Percentiles rank a stretch among this genome's conserved stretches.
Conservation (phyloP, 768 basidiomycete genomes). For the Serendipita indica region DNA sequence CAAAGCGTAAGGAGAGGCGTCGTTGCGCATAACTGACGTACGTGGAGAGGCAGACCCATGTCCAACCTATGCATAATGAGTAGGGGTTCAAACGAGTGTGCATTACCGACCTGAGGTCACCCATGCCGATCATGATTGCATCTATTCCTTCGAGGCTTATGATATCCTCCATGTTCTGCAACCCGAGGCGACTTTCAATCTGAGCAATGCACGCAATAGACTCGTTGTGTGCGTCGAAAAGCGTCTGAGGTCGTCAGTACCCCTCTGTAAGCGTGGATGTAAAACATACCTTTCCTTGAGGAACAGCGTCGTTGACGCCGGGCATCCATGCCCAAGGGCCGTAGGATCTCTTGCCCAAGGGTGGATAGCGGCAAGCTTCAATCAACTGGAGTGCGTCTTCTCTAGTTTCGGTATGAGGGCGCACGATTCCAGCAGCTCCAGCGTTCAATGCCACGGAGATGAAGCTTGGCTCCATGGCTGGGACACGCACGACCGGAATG, state of each 20-base stretch:
- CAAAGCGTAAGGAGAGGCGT: too few relatives aligned
- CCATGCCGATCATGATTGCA: neutral
- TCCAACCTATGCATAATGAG: neutral
- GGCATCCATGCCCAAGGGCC: neutral
- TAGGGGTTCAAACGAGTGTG: too few relatives aligned
- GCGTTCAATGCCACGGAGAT: neutral
- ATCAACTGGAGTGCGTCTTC: neutral
- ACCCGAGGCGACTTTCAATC: neutral
- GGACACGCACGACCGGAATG: neutral
- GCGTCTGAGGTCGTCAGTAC: too few relatives aligned
- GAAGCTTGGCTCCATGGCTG: neutral
- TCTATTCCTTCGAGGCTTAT: neutral
- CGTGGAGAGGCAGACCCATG: too few relatives aligned
- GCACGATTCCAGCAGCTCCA: neutral
- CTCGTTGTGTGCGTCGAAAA: neutral
- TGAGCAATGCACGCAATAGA: neutral
- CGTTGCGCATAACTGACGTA: too few relatives aligned
- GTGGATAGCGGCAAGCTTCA: constrained; percentile 12
- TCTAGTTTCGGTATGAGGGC: neutral
- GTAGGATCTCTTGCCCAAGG: neutral
- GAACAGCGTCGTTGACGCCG: neutral
- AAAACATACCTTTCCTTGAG: neutral
- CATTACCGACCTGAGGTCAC: neutral
- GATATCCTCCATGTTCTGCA: neutral
- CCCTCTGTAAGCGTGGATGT: too few relatives aligned